Evolutionary conservation across 257 asterid genomes (phyloP).

Genomic region (Orobanche coerulescens): DNA sequence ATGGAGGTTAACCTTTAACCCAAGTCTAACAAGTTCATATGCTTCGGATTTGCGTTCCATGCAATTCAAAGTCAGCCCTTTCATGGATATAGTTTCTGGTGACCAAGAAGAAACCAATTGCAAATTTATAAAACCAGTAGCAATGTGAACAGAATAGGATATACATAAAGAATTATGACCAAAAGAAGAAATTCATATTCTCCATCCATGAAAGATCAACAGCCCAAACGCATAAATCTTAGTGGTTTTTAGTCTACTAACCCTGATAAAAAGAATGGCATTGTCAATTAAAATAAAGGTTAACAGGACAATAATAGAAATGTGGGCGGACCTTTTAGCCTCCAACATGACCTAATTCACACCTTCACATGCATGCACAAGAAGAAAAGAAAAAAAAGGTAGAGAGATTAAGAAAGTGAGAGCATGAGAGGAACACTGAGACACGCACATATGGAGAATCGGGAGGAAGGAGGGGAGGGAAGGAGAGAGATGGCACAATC

Average conservation of each 20-base stretch:
- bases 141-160: neutral
- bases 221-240: no score
- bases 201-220: neutral
- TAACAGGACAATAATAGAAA: neutral
- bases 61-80: constrained; percentile 92
- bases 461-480: no score
- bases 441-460: no score
- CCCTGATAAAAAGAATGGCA: no score
- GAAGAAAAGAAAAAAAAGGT: no score
- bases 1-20: constrained; percentile 63
- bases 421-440: no score
- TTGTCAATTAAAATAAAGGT: neutral
- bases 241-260: no score
- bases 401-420: no score
- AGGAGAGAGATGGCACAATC: no score
- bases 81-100: constrained; percentile 93
- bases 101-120: constrained; percentile 20
- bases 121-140: neutral
- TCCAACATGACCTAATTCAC: neutral
- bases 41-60: constrained; percentile 98
- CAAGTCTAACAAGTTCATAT: constrained; percentile 92
- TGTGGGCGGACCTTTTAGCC: no score
- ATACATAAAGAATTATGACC: neutral
- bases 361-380: no score
- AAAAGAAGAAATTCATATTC: neutral